phyloP scores from a whole-genome alignment of 441 rosid species.

The Adansonia rubrostipa region DNA sequence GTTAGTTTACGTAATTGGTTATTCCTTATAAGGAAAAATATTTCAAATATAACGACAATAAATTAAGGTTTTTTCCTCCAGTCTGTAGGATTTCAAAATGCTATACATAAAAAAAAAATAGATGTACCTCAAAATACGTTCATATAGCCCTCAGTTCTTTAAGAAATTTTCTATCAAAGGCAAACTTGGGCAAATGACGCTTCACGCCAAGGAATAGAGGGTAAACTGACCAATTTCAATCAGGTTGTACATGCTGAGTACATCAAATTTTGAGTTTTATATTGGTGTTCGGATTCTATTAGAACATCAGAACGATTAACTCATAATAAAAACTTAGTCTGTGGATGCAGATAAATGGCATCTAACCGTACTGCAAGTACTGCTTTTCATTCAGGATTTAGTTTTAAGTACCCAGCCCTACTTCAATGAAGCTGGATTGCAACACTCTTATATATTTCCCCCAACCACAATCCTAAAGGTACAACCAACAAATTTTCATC shows the following conservation, averaged over 20 bases:
- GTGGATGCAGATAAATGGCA: background rate
- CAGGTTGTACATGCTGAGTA: background rate
- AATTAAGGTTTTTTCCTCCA: background rate
- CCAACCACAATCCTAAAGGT: background rate
- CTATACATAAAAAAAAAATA: background rate
- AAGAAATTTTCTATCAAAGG: background rate
- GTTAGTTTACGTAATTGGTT: background rate
- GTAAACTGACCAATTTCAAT: background rate
- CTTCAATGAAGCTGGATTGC: background rate
- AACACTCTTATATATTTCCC: background rate
- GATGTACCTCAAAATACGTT: background rate
- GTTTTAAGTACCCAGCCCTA: background rate
- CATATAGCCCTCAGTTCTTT: background rate
- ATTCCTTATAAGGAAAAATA: background rate
- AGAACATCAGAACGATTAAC: background rate
- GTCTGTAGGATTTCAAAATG: background rate
- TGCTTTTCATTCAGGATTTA: background rate
- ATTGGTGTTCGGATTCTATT: background rate
- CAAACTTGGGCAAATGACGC: background rate
- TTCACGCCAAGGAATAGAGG: background rate
- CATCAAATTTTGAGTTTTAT: background rate
- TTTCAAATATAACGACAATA: background rate
- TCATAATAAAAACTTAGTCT: background rate
- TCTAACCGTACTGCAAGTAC: background rate
- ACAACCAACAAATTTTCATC: constrained; percentile 2